Percentiles rank a stretch among this genome's conserved stretches.
These are phyloP conservation scores for Penicillium ochrochloron DNA, from an alignment of 495 filamentous ascomycete genomes.

Conservation along the genomic window DNA sequence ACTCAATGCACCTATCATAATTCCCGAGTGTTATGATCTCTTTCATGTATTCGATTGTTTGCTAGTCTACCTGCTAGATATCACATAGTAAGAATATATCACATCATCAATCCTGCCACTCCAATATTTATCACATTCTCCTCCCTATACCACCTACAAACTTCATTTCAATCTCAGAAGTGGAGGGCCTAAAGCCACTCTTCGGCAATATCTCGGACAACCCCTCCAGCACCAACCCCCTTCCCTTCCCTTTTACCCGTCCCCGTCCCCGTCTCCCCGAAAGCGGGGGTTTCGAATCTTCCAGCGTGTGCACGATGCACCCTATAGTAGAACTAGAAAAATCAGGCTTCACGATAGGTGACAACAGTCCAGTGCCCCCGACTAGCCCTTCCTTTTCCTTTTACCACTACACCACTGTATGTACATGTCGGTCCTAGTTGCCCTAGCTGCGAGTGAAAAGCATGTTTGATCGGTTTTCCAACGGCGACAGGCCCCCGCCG, in stretches of 20 bases:
- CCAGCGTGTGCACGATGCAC: conserved; percentile 2
- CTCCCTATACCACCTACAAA: too few species aligned
- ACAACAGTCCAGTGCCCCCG: neutral
- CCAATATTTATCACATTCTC: neutral
- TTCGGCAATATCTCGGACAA: neutral
- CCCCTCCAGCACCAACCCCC: neutral
- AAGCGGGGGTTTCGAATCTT: conserved; percentile 1
- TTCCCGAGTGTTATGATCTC: neutral
- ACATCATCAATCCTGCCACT: neutral
- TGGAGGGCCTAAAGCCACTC: neutral
- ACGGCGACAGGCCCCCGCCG: neutral
- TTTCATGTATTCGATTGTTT: neutral
- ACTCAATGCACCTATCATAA: neutral
- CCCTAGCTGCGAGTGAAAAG: neutral
- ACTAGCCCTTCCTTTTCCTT: too few species aligned
- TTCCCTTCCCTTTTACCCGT: neutral
- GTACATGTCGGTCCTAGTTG: neutral
- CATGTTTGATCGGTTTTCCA: conserved; percentile 11
- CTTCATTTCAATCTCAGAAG: neutral
- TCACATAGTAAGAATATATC: neutral
- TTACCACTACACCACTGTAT: neutral
- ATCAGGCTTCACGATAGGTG: neutral
- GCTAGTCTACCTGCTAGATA: neutral
- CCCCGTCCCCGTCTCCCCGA: neutral
- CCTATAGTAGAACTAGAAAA: neutral